Evolutionary conservation across 2,329 filamentous ascomycete species (phyloP).

Genomic region (Karstenula rhodostoma): DNA sequence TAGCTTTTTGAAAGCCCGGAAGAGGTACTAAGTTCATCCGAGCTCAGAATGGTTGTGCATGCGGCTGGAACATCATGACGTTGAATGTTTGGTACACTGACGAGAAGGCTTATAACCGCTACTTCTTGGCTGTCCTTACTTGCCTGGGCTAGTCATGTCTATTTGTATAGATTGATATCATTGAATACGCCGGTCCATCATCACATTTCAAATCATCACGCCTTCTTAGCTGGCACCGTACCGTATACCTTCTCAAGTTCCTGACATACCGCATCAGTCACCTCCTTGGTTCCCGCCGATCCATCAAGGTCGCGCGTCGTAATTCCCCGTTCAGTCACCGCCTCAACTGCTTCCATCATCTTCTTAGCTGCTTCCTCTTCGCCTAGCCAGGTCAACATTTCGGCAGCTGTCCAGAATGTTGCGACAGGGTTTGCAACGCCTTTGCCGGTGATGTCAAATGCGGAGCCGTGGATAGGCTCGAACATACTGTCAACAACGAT

Average conservation of each 20-base stretch:
- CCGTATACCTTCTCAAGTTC: conserved; percentile 43
- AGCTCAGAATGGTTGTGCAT: too few relatives aligned
- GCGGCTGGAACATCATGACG: too few relatives aligned
- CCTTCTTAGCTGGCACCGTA: neutral
- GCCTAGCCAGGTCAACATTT: conserved; percentile 67
- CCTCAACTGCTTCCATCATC: conserved; percentile 63
- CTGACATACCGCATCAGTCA: conserved; percentile 53
- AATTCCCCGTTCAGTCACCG: conserved; percentile 61
- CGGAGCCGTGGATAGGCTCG: conserved; percentile 68
- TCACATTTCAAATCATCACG: neutral
- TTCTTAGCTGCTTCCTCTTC: conserved; percentile 60
- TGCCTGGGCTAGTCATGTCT: neutral
- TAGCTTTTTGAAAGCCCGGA: too few relatives aligned
- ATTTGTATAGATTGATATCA: neutral
- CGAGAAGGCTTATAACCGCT: too few relatives aligned
- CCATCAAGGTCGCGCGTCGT: conserved; percentile 65
- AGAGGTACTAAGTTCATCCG: neutral
- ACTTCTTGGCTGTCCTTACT: too few relatives aligned
- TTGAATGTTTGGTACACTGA: too few relatives aligned
- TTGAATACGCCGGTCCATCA: neutral
- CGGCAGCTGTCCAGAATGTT: conserved; percentile 66
- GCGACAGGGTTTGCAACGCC: conserved; percentile 66
- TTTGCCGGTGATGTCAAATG: conserved; percentile 66
- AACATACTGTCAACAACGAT: conserved; percentile 71
- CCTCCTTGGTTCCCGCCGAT: conserved; percentile 50